Base-by-base conservation (phyloP, 2,329 filamentous ascomycete genomes). In the Fusarium subtropicale region DNA sequence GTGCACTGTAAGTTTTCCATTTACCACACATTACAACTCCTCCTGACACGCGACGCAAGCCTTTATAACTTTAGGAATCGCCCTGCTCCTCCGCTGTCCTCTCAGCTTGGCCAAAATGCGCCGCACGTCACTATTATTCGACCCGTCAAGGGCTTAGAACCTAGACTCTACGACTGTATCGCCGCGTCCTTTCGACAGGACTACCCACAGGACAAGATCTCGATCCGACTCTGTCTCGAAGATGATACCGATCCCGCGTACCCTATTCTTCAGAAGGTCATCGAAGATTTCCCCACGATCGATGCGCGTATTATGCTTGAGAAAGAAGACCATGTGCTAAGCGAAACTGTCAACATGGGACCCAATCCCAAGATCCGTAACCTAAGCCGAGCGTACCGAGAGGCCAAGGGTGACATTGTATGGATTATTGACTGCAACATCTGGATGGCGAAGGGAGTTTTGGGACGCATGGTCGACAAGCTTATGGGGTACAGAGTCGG, bases 301-400 rank as follows among this genome's bases (percentile, higher is more conserved):
- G 90, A 97, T 79, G 90, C 89, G 3, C 86, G 85, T 54, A 84
- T 98, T 5, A 85, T 94, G 13, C 84, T 97, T 48, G 95, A 97
- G 81, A 88, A 92, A 51, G 91, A 97, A 63, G 94, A 97, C 76
- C 88, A 91, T 1, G 79, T 88, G 31, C 82, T 97, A 11, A 33
- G 79, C 81, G 13, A 85, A 84, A 55, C 80, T 84, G 80, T 86
- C 66, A 85, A 88, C 59, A 85, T 98, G 59, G 97, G 97, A 0
- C 96, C 96, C 2, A 99, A 99, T 76, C 96, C 96, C n/a, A 99
- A 99, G 83, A 97, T 99, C 73, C 87, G 96, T 52, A 99, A 99
- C 78, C 93, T 98, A 85, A 97, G 94, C 77, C 88, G 93, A 44
- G 94, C 93, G 4, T 99, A 97, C 77, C 85, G 94, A 30, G 94